Conservation (phyloP, 2,329 filamentous ascomycete genomes). For the Dryadomyces quercivorus region DNA sequence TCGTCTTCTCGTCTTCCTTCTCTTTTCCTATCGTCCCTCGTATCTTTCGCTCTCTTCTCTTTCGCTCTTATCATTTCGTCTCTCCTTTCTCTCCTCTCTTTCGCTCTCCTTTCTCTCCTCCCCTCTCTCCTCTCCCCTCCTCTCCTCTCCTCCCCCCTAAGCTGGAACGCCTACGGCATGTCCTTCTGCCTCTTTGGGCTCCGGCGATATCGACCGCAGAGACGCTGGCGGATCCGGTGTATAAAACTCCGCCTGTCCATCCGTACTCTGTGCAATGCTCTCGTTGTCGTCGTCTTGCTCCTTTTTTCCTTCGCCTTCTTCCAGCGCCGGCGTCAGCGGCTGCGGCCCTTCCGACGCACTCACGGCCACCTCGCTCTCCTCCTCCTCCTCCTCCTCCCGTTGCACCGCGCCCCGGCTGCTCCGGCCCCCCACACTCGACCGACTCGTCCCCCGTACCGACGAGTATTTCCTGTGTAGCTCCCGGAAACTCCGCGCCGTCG, state of each 20-base stretch:
- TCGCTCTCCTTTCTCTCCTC: background rate
- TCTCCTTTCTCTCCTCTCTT: background rate
- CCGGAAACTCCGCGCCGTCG: slow-evolving; percentile 53
- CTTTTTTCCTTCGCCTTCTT: slow-evolving; percentile 19
- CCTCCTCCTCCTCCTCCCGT: slow-evolving; percentile 32
- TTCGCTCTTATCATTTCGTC: background rate
- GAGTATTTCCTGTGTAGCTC: slow-evolving; percentile 50
- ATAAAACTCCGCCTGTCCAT: slow-evolving; percentile 24
- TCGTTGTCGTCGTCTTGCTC: slow-evolving; percentile 15
- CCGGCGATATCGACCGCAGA: slow-evolving; percentile 9
- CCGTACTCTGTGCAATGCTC: slow-evolving; percentile 18
- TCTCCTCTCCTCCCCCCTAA: background rate
- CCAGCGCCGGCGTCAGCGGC: slow-evolving; percentile 37
- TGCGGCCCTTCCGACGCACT: slow-evolving; percentile 50
- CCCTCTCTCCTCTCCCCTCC: background rate
- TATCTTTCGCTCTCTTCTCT: too few species aligned
- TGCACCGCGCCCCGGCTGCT: slow-evolving; percentile 16
- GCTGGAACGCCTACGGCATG: background rate
- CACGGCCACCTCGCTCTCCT: slow-evolving; percentile 43
- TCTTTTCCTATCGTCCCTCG: background rate
- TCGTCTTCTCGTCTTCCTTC: background rate
- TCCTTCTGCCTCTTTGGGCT: background rate
- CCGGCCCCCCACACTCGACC: slow-evolving; percentile 11
- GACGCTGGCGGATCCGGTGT: slow-evolving; percentile 28
- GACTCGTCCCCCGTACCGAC: slow-evolving; percentile 32